These are phyloP conservation scores for Eimeria falciformis DNA, from an alignment of 169 alveolate genomes.

Conservation along the genomic window DNA sequence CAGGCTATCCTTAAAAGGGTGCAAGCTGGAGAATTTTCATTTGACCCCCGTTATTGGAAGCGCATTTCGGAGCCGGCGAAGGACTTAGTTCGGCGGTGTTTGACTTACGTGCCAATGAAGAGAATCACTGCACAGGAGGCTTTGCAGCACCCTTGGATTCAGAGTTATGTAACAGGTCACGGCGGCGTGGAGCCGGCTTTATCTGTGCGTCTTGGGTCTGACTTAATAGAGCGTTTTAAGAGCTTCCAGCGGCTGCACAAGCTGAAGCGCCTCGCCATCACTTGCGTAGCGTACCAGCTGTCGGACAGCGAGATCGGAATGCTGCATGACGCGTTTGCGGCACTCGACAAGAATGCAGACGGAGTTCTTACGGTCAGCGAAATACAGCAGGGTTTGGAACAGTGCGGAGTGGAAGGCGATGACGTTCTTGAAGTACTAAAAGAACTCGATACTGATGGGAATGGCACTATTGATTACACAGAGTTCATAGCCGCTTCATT, in stretches of 20 bases:
- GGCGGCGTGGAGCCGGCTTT: slow-evolving; percentile 88
- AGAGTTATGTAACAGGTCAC: slow-evolving; percentile 88
- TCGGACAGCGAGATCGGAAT: slow-evolving; percentile 92
- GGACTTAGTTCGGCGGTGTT: slow-evolving; percentile 90
- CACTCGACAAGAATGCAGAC: slow-evolving; percentile 94
- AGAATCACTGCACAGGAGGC: slow-evolving; percentile 95
- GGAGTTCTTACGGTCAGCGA: slow-evolving; percentile 89
- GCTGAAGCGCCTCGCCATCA: slow-evolving; percentile 94
- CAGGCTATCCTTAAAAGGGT: slow-evolving; percentile 85
- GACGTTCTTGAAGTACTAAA: slow-evolving; percentile 84
- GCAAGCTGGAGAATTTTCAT: slow-evolving; percentile 82
- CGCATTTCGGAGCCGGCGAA: slow-evolving; percentile 93
- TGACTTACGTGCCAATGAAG: slow-evolving; percentile 91
- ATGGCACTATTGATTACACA: slow-evolving; percentile 94
- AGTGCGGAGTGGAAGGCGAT: slow-evolving; percentile 81
- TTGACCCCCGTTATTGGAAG: slow-evolving; percentile 86
- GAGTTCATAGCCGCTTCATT: slow-evolving; percentile 96
- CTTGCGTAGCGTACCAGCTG: slow-evolving; percentile 95
- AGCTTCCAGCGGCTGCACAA: slow-evolving; percentile 91
- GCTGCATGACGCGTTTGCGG: slow-evolving; percentile 91
- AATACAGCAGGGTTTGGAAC: slow-evolving; percentile 80
- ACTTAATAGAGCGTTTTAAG: slow-evolving; percentile 89
- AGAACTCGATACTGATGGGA: slow-evolving; percentile 92
- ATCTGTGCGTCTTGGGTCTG: slow-evolving; percentile 80
- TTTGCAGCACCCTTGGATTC: slow-evolving; percentile 90